Conservation (phyloP, 306 rosid genomes). For the Sesbania bispinosa region DNA sequence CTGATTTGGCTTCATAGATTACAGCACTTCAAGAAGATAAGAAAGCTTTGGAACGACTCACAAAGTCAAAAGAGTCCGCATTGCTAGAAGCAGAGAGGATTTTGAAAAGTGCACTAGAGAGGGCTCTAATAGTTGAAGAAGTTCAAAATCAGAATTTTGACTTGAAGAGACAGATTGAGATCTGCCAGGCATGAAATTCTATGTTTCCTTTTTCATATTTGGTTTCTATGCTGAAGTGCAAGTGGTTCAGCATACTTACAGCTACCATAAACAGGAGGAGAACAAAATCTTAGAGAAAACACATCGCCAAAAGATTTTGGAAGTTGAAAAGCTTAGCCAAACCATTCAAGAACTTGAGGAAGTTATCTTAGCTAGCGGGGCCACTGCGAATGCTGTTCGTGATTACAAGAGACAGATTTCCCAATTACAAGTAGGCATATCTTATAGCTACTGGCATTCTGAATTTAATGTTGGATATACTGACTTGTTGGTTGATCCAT, state of each 20-base stretch:
- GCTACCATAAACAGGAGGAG: constrained; percentile 65
- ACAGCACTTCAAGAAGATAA: constrained; percentile 75
- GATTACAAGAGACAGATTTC: constrained; percentile 66
- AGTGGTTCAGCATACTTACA: constrained; percentile 11
- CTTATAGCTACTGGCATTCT: neutral
- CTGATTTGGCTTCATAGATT: constrained; percentile 45
- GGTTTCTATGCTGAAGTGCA: neutral
- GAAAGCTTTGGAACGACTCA: constrained; percentile 75
- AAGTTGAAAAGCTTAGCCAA: constrained; percentile 84
- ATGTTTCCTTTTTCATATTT: neutral
- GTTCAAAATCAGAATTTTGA: constrained; percentile 82
- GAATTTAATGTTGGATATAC: neutral
- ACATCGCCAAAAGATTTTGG: constrained; percentile 71
- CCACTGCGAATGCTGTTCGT: constrained; percentile 64
- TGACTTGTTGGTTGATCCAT: neutral
- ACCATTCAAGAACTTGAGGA: constrained; percentile 86
- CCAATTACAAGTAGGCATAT: constrained; percentile 51
- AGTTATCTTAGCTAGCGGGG: constrained; percentile 66
- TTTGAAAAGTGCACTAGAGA: constrained; percentile 64
- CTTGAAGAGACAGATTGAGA: constrained; percentile 88
- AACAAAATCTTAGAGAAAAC: constrained; percentile 78
- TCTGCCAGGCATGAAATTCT: constrained; percentile 64
- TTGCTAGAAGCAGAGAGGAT: constrained; percentile 84
- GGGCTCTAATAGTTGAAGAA: constrained; percentile 81
- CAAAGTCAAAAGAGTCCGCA: constrained; percentile 73